Base-by-base conservation (phyloP, 2,329 filamentous ascomycete genomes). In the Harringtonia lauricola region DNA sequence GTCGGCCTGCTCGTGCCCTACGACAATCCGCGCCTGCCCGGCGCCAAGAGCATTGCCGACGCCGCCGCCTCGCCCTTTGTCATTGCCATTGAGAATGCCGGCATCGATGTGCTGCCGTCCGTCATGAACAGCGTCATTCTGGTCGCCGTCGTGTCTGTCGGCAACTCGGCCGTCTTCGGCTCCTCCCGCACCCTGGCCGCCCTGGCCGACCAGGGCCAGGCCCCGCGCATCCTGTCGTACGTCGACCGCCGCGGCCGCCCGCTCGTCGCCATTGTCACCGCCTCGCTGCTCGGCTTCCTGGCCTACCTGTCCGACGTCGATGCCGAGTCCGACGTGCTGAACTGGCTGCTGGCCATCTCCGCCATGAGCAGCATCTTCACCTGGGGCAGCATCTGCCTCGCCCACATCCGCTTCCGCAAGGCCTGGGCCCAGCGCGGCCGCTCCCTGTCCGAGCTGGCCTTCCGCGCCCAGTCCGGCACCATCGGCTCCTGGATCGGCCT, bases 101-200 rank as follows among this genome's bases (percentile, higher is more conserved):
- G 86, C 9, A 94, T 95, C 54, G 65, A 76, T 35, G 81, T 83
- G 2, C 74, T 95, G 3, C 86, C 87, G 2, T 89, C 84, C 0
- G 74, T 95, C 43, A 94, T 95, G 83, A 95, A 96, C 62, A 80
- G 79, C n/a, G 87, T 95, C 48, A 95, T 95, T 59, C 79, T 95
- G 57, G 79, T 94, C 49, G 83, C 89, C 18, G 88, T 95, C 19
- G 67, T 95, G 19, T 94, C 86, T 1, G 89, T 95, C 47, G 88
- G 88, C 46, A 95, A 95, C 63, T 90, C 86, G 8, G 81, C 88
- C 48, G 82, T 95, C 47, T 96, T 94, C 55, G 90, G 88, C 30
- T 90, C 86, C 21, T 94, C 86, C 2, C 81, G 90, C 54, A 95
- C 89, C 2, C 76, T 96, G 8, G 86, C 88, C 22, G 88, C 89